phyloP scores from a whole-genome alignment of 2,329 filamentous ascomycete species.

The Neonectria magnoliae region DNA sequence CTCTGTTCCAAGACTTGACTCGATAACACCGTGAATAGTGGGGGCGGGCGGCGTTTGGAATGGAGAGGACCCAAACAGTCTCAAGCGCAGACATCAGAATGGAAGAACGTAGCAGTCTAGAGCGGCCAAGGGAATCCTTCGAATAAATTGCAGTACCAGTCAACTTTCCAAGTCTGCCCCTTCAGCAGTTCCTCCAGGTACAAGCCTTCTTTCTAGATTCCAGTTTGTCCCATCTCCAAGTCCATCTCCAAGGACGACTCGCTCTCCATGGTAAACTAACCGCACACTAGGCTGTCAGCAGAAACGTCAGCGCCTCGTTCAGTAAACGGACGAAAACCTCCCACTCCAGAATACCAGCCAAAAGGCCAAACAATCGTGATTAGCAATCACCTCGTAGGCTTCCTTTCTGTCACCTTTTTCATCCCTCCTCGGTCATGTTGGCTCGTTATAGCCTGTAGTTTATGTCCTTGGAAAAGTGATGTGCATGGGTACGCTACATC shows the following conservation, averaged over 20 bases:
- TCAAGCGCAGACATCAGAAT: background rate
- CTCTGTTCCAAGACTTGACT: background rate
- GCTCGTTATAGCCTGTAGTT: background rate
- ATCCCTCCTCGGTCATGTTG: background rate
- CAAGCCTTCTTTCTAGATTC: background rate
- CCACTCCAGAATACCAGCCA: background rate
- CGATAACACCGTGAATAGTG: background rate
- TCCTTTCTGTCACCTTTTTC: background rate
- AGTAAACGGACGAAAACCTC: background rate
- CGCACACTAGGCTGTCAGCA: background rate
- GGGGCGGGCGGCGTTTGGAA: background rate
- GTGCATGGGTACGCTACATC: slow-evolving; percentile 19
- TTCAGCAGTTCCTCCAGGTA: background rate
- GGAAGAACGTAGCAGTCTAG: background rate
- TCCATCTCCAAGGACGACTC: background rate
- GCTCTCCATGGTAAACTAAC: background rate
- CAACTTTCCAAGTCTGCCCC: background rate
- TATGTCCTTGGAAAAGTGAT: slow-evolving; percentile 12
- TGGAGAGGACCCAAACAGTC: background rate
- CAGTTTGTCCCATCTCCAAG: background rate
- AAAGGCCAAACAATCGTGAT: background rate
- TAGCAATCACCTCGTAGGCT: slow-evolving; percentile 4
- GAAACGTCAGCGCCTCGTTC: slow-evolving; percentile 5
- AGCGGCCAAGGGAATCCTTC: no score
- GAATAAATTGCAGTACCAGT: background rate